Conservation (phyloP, 169 alveolate genomes). For the Eimeria sp. region DNA sequence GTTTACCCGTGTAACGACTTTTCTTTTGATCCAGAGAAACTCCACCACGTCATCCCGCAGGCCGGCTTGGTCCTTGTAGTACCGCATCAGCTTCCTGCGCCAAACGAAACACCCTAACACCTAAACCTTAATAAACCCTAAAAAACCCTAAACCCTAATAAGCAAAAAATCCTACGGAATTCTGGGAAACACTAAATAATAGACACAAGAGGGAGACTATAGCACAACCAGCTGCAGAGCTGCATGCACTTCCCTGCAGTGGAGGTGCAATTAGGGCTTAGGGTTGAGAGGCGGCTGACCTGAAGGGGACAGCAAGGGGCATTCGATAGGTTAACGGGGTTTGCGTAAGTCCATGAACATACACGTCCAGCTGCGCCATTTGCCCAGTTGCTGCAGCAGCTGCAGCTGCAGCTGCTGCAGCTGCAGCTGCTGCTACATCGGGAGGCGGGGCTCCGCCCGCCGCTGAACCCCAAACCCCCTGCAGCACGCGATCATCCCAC, state of each 20-base stretch:
- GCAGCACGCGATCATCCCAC: slow-evolving; percentile 1
- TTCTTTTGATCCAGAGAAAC: slow-evolving; percentile 10
- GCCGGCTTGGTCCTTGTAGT: slow-evolving; percentile 81
- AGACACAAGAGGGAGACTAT: no score
- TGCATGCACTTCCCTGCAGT: no score
- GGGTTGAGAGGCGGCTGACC: neutral
- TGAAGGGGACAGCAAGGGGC: slow-evolving; percentile 53
- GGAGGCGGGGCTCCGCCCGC: neutral
- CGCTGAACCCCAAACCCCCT: neutral
- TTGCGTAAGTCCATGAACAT: slow-evolving; percentile 7
- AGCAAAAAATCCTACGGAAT: neutral
- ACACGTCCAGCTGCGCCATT: slow-evolving; percentile 38
- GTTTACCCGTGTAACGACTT: neutral
- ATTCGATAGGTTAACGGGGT: slow-evolving; percentile 15
- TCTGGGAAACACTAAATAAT: no score
- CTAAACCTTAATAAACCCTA: neutral
- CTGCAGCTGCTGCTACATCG: slow-evolving; percentile 5
- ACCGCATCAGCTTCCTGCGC: slow-evolving; percentile 83
- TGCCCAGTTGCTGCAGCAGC: slow-evolving; percentile 17
- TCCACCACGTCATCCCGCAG: slow-evolving; percentile 83
- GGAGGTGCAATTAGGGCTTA: neutral
- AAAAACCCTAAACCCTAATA: neutral
- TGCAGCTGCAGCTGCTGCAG: slow-evolving; percentile 15
- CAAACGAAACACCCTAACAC: neutral
- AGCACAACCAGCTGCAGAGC: no score